A percentile compares a stretch with the other conserved stretches of the same genome.
Conservation (phyloP, 345 rosid genomes). For the Citrus cavaleriei region DNA sequence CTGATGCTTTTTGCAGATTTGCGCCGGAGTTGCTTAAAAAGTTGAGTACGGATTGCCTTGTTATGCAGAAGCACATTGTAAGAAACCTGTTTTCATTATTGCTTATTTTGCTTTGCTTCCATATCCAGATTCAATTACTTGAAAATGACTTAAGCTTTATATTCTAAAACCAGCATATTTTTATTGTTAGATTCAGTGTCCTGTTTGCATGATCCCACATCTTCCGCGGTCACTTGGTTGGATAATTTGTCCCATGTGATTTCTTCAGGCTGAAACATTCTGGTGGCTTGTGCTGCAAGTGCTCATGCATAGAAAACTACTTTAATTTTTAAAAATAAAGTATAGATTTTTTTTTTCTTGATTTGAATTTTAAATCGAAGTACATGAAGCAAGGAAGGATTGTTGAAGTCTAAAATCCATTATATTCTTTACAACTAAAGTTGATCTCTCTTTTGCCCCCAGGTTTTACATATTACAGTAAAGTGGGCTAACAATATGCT, state of each 20-base stretch:
- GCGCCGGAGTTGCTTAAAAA: constrained; percentile 61
- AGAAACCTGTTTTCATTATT: constrained; percentile 24
- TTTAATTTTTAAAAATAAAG: background rate
- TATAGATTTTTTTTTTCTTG: background rate
- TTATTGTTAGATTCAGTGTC: background rate
- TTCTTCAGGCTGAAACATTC: background rate
- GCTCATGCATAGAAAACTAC: background rate
- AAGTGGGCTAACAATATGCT: background rate
- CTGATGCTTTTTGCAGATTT: constrained; percentile 42
- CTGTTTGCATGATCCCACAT: background rate
- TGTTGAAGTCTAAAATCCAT: background rate
- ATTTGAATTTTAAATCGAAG: background rate
- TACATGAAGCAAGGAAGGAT: background rate
- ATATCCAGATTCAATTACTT: background rate
- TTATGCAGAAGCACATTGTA: constrained; percentile 90
- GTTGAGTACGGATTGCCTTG: constrained; percentile 72
- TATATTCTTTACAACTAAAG: background rate
- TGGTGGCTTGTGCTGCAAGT: background rate
- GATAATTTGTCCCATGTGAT: background rate
- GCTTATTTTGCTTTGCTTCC: background rate
- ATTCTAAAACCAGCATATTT: background rate
- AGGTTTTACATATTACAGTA: background rate
- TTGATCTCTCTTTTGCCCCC: background rate
- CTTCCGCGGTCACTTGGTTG: background rate
- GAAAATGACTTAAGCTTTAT: background rate